Evolutionary conservation across 495 filamentous ascomycete species (phyloP), one percentile per base, ranked within the genome.

Genomic region (Cercophora sp.): DNA sequence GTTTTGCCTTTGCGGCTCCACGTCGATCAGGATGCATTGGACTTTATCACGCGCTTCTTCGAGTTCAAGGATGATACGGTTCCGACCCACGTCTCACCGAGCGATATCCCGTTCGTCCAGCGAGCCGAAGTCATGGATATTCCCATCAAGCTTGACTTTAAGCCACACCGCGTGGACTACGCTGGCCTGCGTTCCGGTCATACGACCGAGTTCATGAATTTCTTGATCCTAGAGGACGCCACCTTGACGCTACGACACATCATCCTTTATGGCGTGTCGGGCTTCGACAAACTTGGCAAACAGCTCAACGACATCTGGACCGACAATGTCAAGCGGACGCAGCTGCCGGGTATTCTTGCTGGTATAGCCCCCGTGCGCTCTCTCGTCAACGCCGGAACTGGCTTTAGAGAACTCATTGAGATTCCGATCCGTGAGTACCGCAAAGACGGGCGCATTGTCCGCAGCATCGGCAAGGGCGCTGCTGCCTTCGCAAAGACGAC

Each of bases 181-280:
- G 86, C 83, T 0, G 89, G 91, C 8, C 79, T 99, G 5, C 85
- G 91, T n/a, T 96, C 94, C 4, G 94, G 94, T n/a, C 91, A 89
- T 52, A 99, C 94, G 1, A 95, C 88, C 1, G 94, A 99, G 66
- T 93, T 99, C 64, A 97, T 97, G 94, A 97, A 99, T 70, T 95
- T 99, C 66, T 79, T 96, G 57, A 88, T 93, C 35, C 81, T 99
- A 10, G 92, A 99, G 52, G 83, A 87, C 48, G 81, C 91, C 2
- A 84, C 93, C 52, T 86, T 99, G 80, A 81, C 88, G 1, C 77
- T 99, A 37, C 80, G 86, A 10, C 94, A 90, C 63, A 85, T 86
- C 29, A 96, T 97, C 52, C 81, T 96, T 20, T 96, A 96, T 60
- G 94, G 94, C 35, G 81, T 95, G 6, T 84, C 84, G 4, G 91